phyloP scores from a whole-genome alignment of 176 grass and related monocot species.

The Triticum dicoccoides region DNA sequence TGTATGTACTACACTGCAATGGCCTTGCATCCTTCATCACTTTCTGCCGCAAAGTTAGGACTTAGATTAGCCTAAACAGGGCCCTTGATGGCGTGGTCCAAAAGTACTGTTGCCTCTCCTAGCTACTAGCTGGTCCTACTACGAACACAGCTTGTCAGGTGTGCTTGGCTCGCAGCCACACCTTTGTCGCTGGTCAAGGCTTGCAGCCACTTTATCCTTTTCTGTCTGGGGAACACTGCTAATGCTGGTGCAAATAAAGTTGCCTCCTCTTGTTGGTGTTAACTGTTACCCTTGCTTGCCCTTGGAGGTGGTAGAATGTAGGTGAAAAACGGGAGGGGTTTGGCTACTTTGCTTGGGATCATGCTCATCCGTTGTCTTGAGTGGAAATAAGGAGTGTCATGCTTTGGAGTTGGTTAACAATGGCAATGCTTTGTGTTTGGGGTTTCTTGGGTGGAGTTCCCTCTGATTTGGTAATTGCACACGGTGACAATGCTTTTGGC shows the following conservation, averaged over 20 bases:
- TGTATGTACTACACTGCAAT: not conserved
- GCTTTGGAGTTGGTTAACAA: no score
- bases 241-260: conserved; percentile 22
- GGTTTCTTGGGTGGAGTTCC: no score
- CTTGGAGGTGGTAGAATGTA: no score
- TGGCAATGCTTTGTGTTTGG: no score
- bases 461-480: no score
- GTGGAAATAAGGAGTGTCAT: no score
- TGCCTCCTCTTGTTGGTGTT: conserved; percentile 12
- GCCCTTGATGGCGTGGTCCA: conserved; percentile 21
- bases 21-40: not conserved
- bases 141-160: conserved; percentile 18
- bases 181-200: conserved; percentile 45
- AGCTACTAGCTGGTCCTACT: conserved; percentile 9
- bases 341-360: not conserved
- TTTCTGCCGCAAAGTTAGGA: conserved; percentile 29
- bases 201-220: not conserved
- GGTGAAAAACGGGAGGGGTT: not conserved
- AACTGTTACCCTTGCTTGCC: not conserved
- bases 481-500: no score
- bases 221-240: conserved; percentile 27
- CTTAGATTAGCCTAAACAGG: conserved; percentile 3
- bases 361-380: not conserved
- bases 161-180: conserved; percentile 9
- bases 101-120: not conserved